A percentile compares a stretch with the other conserved stretches of the same genome.
These are phyloP conservation scores for Termitomyces sp. DNA, from an alignment of 768 basidiomycete species.

Conservation along the genomic window DNA sequence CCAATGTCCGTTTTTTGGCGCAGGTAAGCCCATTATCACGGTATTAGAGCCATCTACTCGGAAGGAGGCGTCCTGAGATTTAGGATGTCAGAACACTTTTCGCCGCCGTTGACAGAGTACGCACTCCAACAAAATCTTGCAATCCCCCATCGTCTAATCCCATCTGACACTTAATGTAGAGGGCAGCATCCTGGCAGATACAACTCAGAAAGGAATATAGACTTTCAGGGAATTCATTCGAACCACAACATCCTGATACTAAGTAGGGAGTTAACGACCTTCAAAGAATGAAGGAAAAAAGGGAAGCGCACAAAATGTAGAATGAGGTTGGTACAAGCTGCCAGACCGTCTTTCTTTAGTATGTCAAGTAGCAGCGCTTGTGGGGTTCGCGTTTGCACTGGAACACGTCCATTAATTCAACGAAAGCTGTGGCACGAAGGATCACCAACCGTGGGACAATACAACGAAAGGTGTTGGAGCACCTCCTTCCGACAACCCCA, in stretches of 20 bases:
- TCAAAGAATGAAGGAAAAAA: no score
- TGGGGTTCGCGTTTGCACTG: conserved; percentile 43
- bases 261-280: no score
- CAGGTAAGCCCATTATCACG: no score
- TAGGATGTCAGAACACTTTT: background rate
- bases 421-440: background rate
- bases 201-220: background rate
- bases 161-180: conserved; percentile 43
- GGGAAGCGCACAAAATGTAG: no score
- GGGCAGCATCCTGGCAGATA: conserved; percentile 36
- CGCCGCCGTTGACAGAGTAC: background rate
- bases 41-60: conserved; percentile 27
- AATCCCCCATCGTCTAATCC: conserved; percentile 35
- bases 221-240: background rate
- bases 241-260: no score
- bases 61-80: conserved; percentile 36
- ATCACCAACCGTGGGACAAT: conserved; percentile 29
- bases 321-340: conserved; percentile 29
- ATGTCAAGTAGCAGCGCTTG: conserved; percentile 36
- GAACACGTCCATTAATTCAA: background rate
- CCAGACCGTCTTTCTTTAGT: conserved; percentile 35
- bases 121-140: conserved; percentile 48
- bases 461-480: no score
- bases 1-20: no score
- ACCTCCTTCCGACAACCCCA: conserved; percentile 40